Base-by-base conservation (phyloP, 495 filamentous ascomycete genomes). In the Corynascus novoguineensis region DNA sequence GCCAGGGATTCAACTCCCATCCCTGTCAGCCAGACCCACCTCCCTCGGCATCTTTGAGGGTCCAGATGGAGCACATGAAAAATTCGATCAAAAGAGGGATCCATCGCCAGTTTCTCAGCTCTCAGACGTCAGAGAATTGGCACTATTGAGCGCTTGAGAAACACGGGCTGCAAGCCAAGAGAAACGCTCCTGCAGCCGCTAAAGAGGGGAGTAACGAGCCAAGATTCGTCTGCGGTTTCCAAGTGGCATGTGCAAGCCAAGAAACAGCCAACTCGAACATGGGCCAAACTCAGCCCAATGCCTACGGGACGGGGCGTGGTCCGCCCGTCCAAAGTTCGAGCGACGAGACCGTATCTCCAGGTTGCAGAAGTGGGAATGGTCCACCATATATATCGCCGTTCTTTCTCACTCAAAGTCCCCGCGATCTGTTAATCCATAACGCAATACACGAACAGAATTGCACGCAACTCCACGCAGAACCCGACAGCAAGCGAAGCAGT, bases 41-140 rank as follows among this genome's bases (percentile, higher is more conserved):
- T 41, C 64, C n/a, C 65, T 68, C 65, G 65, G 65, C 65, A 61
- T 57, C 50, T 68, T 37, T 54, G 28, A 38, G 27, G 8, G 48
- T 32, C 25, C 8, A 32, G 25, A 52, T 55, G 59, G 61, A 68
- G 59, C 64, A 68, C 60, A 67, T 68, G 66, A 66, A 64, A 68
- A 66, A 61, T 61, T 63, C 11, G 8, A 28, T 17, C 11, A 11
- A 42, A 9, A 38, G 2, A 28, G 7, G 3, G 5, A 17, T n/a
- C n/a, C n/a, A 11, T 35, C 24, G 8, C 6, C 42, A 27, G 41
- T 4, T 21, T 29, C 28, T 7, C 28, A 1, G n/a, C 10, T 7
- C 19, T 25, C 22, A 42, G 38, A 28, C 25, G 50, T 32, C 12
- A 34, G 25, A 34, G 27, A 14, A 54, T 54, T 32, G 27, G 11